Base-by-base conservation (phyloP, 768 basidiomycete genomes). In the Leucocoprinus leucothites region DNA sequence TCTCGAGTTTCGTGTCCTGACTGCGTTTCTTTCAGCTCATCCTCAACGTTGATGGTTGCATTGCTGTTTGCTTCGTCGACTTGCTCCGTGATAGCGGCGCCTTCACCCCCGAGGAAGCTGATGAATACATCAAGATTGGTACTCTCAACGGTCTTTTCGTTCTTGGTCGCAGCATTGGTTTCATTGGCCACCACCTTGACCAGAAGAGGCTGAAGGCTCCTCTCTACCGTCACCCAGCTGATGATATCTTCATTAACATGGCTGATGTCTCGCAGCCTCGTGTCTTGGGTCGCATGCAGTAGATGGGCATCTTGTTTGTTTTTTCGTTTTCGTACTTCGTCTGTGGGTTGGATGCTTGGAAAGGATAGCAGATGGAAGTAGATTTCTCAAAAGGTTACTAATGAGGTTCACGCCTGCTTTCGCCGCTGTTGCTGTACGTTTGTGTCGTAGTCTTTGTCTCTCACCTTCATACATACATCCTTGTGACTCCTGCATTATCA, bases 71-170 rank as follows among this genome's bases (percentile, higher is more conserved):
- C 77, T 97, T 97, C 79, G 93, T 95, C 61, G 95, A 98, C 72
- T 82, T 98, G 49, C 83, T 97, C 60, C 84, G 89, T 36, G 92
- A 94, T 70, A 86, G 82, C 52, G 95, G 95, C 56, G 95, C 95
- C 7, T 98, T 99, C 82, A 92, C 89, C 1, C 80, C 87, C 9
- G 95, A 98, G 57, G 96, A 98, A 73, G 95, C 94, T 5, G 89
- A 94, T 53, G 96, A 98, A 73, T 98, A 98, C 79, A 93, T 93
- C 78, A 94, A 91, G 82, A 94, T 94, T 59, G 94, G 94, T 51
- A 90, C 91, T 2, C 82, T 99, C 55, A 98, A 98, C 68, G 96
- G 95, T 56, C 80, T 99, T 57, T 98, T 98, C 75, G 96, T 99
- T 44, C 86, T 98, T 52, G 96, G 96, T 45, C 91, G 96, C 61